phyloP scores from a whole-genome alignment of 495 filamentous ascomycete genomes.

The Talaromyces liani region DNA sequence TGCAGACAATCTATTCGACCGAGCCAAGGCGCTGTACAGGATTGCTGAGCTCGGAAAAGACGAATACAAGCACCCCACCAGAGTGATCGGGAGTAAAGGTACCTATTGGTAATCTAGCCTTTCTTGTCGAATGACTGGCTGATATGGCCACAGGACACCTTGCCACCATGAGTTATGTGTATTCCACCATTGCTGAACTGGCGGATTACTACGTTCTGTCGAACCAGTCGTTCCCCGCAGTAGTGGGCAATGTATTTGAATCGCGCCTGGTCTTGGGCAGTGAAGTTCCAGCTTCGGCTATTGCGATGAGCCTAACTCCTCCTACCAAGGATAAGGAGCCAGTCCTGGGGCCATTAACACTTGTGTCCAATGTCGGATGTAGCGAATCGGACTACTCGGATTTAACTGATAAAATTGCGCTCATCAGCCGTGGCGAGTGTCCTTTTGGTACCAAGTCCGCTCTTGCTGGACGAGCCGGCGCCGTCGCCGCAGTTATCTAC shows the following conservation, averaged over 20 bases:
- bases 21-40: neutral
- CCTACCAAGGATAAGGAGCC: neutral
- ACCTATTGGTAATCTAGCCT: neutral
- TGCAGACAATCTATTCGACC: neutral
- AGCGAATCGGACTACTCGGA: slow-evolving; percentile 10
- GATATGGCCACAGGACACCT: neutral
- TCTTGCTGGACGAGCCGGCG: slow-evolving; percentile 48
- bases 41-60: neutral
- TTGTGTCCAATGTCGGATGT: neutral
- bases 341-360: neutral
- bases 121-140: neutral
- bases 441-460: slow-evolving; percentile 53
- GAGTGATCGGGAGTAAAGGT: neutral
- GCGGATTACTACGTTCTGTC: neutral
- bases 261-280: neutral
- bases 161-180: neutral
- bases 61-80: neutral
- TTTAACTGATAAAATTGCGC: slow-evolving; percentile 43
- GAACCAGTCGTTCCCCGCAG: neutral
- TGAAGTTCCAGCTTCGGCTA: neutral
- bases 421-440: slow-evolving; percentile 51
- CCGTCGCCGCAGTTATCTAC: slow-evolving; percentile 53
- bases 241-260: neutral
- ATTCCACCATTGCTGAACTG: neutral
- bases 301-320: neutral